phyloP scores from a whole-genome alignment of 2,329 filamentous ascomycete genomes.

The Penicillium thymicola region DNA sequence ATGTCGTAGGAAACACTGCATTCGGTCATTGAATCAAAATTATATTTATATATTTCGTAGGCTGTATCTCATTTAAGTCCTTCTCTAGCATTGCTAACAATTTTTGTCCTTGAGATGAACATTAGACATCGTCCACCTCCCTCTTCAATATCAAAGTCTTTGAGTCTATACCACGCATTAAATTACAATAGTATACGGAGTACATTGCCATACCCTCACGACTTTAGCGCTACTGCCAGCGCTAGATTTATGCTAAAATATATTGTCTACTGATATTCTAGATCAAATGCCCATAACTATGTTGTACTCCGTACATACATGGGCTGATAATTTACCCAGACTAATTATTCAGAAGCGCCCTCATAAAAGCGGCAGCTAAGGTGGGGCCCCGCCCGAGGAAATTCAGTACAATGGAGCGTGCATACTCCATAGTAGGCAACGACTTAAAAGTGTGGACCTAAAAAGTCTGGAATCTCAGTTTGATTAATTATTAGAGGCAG shows the following conservation, averaged over 20 bases:
- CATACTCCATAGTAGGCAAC: background rate
- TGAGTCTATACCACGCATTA: background rate
- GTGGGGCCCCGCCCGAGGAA: background rate
- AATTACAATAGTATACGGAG: background rate
- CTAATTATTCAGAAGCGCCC: background rate
- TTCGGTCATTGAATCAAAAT: too few relatives aligned
- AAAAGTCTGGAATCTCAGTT: background rate
- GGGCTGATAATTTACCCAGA: background rate
- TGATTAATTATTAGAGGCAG: background rate
- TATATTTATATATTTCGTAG: too few relatives aligned
- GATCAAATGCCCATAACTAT: background rate
- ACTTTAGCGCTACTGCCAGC: background rate
- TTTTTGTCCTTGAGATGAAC: too few relatives aligned
- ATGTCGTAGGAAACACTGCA: too few relatives aligned
- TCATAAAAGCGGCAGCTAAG: slow-evolving; percentile 1
- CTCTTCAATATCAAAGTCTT: too few relatives aligned
- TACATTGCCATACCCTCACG: background rate
- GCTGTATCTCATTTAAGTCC: too few relatives aligned
- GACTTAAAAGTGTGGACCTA: background rate
- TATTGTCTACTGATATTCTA: background rate
- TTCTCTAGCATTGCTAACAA: too few relatives aligned
- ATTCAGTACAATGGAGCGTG: background rate
- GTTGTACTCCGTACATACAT: too few relatives aligned
- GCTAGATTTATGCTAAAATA: background rate
- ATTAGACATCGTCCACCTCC: too few relatives aligned